Conservation (phyloP, 805 yeast genomes). For the Suhomyces canberraensis region DNA sequence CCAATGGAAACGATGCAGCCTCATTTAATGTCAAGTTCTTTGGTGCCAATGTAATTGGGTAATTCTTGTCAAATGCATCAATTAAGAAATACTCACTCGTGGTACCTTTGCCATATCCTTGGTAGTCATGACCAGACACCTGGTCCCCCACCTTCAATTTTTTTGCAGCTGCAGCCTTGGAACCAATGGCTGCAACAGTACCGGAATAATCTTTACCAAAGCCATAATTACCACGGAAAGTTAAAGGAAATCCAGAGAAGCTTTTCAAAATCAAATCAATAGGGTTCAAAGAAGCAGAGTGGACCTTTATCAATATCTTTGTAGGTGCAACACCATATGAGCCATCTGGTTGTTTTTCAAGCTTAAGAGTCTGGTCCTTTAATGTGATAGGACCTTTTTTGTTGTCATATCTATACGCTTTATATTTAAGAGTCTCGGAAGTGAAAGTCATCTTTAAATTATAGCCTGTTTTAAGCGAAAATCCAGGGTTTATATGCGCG, state of each 20-base stretch:
- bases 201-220: constrained; percentile 35
- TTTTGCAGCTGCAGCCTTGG: constrained; percentile 14
- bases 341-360: constrained; percentile 12
- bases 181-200: constrained; percentile 29
- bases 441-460: constrained; percentile 10
- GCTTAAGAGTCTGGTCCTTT: constrained; percentile 7
- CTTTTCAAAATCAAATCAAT: constrained; percentile 25
- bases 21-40: constrained; percentile 44
- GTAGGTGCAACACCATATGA: constrained; percentile 12
- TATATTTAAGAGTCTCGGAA: constrained; percentile 14
- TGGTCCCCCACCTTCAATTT: constrained; percentile 25
- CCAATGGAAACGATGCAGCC: constrained; percentile 67
- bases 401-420: constrained; percentile 20
- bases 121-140: constrained; percentile 25
- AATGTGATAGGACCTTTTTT: constrained; percentile 12
- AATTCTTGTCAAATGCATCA: constrained; percentile 25
- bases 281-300: constrained; percentile 33
- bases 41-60: constrained; percentile 44
- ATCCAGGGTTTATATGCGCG: too few species aligned
- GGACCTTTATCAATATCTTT: constrained; percentile 29
- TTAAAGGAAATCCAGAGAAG: constrained; percentile 10
- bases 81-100: constrained; percentile 45
- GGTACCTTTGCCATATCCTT: constrained; percentile 34
- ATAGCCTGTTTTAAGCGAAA: too few species aligned
- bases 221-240: constrained; percentile 17